phyloP scores from a whole-genome alignment of 495 filamentous ascomycete species.

The Parachaetomium inaequale region DNA sequence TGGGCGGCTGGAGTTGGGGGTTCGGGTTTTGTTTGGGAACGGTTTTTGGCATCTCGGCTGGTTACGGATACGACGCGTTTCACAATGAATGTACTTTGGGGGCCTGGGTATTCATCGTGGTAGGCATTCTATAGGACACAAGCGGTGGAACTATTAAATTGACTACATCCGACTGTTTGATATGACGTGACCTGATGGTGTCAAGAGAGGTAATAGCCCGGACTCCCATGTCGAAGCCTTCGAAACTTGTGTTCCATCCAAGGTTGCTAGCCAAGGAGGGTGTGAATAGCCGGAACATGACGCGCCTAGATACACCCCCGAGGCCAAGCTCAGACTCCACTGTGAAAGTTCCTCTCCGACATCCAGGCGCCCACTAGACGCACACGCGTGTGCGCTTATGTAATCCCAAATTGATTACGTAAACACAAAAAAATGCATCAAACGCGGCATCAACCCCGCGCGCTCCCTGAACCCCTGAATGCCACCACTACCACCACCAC shows the following conservation, averaged over 20 bases:
- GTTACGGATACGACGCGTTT: neutral
- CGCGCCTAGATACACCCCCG: conserved; percentile 3
- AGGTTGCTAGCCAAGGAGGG: neutral
- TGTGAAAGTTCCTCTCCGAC: no score
- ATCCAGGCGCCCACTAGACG: no score
- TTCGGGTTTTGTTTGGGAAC: neutral
- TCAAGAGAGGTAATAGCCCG: neutral
- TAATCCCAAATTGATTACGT: no score
- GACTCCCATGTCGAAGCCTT: no score
- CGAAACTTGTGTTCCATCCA: no score
- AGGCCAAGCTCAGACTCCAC: neutral
- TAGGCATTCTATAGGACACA: neutral
- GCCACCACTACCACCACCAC: no score
- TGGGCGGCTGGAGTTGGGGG: neutral
- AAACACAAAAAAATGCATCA: no score
- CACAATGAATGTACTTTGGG: neutral
- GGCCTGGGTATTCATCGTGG: neutral
- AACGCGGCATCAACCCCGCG: no score
- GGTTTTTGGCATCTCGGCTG: neutral
- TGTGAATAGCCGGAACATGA: conserved; percentile 5
- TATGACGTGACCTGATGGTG: no score
- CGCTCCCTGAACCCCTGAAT: no score
- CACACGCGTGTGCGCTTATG: no score
- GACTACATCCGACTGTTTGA: no score
- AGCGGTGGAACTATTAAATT: neutral